These are phyloP conservation scores for Epithemia pelagica DNA, from an alignment of 108 stramenopile genomes.

Conservation along the genomic window DNA sequence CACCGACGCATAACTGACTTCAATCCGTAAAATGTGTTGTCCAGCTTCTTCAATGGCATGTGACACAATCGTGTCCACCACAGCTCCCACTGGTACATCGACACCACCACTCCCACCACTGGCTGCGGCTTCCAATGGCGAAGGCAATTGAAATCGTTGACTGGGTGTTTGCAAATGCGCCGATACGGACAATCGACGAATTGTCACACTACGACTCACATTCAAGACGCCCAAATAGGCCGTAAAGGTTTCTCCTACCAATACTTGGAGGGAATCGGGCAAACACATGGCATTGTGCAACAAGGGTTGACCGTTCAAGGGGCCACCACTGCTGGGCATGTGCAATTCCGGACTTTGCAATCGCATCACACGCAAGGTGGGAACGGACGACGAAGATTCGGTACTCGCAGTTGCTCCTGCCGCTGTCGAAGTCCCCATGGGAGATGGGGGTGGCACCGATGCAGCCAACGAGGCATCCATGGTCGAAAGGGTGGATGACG, in stretches of 20 bases:
- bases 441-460: no score
- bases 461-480: no score
- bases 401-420: not conserved
- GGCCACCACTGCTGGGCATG: constrained; percentile 31
- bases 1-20: constrained; percentile 51
- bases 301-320: constrained; percentile 16
- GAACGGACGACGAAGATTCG: constrained; percentile 36
- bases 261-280: constrained; percentile 80
- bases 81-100: constrained; percentile 38
- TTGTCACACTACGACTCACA: constrained; percentile 31
- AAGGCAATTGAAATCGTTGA: constrained; percentile 49
- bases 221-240: constrained; percentile 78
- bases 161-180: constrained; percentile 79
- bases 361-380: constrained; percentile 82
- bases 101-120: constrained; percentile 50
- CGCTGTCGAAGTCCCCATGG: no score
- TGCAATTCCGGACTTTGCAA: constrained; percentile 69
- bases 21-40: constrained; percentile 78
- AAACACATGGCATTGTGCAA: constrained; percentile 47
- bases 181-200: constrained; percentile 50
- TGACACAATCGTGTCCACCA: constrained; percentile 71
- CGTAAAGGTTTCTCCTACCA: constrained; percentile 76
- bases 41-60: constrained; percentile 71
- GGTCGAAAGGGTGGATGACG: no score
- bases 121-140: constrained; percentile 41